Evolutionary conservation across 208 protist genomes (phyloP).

Genomic region (Crithidia expoeki): DNA sequence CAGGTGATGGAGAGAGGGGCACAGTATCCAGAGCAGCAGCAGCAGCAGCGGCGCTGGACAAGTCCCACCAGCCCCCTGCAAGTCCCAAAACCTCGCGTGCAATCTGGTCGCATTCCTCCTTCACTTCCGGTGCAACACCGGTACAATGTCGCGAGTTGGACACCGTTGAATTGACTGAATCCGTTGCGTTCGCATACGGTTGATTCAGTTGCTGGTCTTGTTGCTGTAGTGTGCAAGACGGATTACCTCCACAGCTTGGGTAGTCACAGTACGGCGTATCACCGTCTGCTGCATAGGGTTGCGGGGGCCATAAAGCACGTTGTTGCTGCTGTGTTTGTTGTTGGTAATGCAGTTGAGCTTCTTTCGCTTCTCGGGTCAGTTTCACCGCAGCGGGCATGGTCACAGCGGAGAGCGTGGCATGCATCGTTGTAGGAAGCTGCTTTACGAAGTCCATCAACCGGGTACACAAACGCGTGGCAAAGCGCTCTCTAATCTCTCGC

Average conservation of each 20-base stretch:
- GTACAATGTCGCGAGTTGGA: not conserved
- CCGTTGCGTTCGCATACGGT: not conserved
- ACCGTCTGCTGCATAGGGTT: not conserved
- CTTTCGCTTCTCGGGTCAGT: slow-evolving; percentile 5
- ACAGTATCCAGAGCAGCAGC: not conserved
- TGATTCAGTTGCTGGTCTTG: slow-evolving; percentile 8
- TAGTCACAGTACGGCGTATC: not conserved
- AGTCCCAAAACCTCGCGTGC: slow-evolving; percentile 10
- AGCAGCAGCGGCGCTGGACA: slow-evolving; percentile 1
- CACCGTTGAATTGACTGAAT: not conserved
- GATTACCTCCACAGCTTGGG: not conserved
- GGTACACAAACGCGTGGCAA: slow-evolving; percentile 10
- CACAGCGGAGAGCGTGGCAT: not conserved
- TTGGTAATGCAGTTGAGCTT: not conserved
- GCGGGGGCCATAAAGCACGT: not conserved
- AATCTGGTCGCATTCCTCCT: slow-evolving; percentile 15
- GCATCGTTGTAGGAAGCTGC: slow-evolving; percentile 9
- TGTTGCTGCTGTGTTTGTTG: slow-evolving; percentile 4
- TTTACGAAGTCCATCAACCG: slow-evolving; percentile 18
- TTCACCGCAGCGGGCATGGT: slow-evolving; percentile 8
- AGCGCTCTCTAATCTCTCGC: slow-evolving; percentile 11
- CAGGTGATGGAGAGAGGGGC: not conserved
- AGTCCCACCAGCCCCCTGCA: slow-evolving; percentile 6
- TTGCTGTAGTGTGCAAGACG: not conserved
- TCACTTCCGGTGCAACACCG: not conserved